Conservation (phyloP, 2,329 filamentous ascomycete genomes). For the Phaeophleospora eucalypticola region DNA sequence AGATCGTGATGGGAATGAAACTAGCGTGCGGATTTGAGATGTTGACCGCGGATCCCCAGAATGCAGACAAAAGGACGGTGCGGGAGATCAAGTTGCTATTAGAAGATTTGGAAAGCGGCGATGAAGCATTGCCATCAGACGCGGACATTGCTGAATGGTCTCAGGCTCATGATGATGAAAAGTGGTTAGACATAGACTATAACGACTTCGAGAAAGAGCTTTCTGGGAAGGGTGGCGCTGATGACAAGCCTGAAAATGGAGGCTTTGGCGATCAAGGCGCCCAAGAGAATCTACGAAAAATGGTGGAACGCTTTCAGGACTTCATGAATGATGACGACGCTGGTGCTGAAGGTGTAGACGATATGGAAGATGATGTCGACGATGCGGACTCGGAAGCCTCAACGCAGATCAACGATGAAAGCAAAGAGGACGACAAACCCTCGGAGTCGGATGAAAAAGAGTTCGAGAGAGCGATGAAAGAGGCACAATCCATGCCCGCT, state of each 20-base stretch:
- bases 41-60: slow-evolving; percentile 64
- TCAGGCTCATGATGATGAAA: slow-evolving; percentile 71
- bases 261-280: slow-evolving; percentile 61
- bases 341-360: slow-evolving; percentile 71
- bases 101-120: slow-evolving; percentile 69
- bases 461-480: slow-evolving; percentile 82
- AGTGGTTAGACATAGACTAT: slow-evolving; percentile 89
- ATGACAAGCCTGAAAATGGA: slow-evolving; percentile 9
- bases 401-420: slow-evolving; percentile 31
- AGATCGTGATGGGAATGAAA: slow-evolving; percentile 77
- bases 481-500: slow-evolving; percentile 73
- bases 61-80: slow-evolving; percentile 63
- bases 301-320: slow-evolving; percentile 87
- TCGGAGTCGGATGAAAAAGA: slow-evolving; percentile 70
- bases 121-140: slow-evolving; percentile 66
- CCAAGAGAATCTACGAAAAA: slow-evolving; percentile 77
- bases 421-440: slow-evolving; percentile 29
- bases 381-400: slow-evolving; percentile 41
- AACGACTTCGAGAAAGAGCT: slow-evolving; percentile 83
- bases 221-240: slow-evolving; percentile 37
- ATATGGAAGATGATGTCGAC: slow-evolving; percentile 64
- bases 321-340: slow-evolving; percentile 85
- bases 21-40: slow-evolving; percentile 88
- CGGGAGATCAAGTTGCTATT: slow-evolving; percentile 73
- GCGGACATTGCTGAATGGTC: slow-evolving; percentile 70